Conservation (phyloP, 208 protist genomes). For the Leishmania turanica region DNA sequence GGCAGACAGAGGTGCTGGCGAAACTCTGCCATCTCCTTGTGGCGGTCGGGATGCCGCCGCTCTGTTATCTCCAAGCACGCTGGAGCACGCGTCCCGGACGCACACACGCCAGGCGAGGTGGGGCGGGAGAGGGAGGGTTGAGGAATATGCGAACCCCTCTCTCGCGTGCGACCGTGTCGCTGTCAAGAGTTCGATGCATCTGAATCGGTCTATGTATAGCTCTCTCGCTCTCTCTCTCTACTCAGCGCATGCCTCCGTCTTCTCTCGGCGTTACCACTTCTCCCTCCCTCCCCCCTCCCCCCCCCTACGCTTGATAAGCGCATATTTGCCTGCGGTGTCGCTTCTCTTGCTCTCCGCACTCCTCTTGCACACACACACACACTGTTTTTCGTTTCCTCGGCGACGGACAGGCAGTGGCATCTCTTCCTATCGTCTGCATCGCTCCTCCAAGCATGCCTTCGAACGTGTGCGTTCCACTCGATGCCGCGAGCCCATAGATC, state of each 20-base stretch:
- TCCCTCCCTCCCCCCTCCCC: background rate
- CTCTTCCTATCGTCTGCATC: background rate
- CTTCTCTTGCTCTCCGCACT: background rate
- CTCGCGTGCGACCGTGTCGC: background rate
- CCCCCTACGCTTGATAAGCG: background rate
- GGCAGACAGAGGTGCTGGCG: background rate
- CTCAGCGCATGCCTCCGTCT: background rate
- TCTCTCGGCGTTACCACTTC: background rate
- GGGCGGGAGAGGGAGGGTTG: background rate
- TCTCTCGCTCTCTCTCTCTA: background rate
- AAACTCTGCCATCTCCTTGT: background rate
- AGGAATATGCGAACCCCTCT: background rate
- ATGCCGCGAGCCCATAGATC: background rate
- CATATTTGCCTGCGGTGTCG: background rate
- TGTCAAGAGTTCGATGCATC: too few species aligned
- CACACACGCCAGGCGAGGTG: background rate
- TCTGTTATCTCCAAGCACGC: background rate
- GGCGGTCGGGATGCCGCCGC: background rate
- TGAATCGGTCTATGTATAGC: background rate
- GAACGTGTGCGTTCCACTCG: background rate
- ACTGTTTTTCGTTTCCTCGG: background rate
- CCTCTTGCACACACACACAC: background rate
- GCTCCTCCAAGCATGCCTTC: background rate
- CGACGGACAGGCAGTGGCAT: background rate
- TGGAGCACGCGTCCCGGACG: background rate